A percentile compares a stretch with the other conserved stretches of the same genome.
These are phyloP conservation scores for Fragaria iinumae DNA, from an alignment of 306 rosid species.

Conservation along the genomic window DNA sequence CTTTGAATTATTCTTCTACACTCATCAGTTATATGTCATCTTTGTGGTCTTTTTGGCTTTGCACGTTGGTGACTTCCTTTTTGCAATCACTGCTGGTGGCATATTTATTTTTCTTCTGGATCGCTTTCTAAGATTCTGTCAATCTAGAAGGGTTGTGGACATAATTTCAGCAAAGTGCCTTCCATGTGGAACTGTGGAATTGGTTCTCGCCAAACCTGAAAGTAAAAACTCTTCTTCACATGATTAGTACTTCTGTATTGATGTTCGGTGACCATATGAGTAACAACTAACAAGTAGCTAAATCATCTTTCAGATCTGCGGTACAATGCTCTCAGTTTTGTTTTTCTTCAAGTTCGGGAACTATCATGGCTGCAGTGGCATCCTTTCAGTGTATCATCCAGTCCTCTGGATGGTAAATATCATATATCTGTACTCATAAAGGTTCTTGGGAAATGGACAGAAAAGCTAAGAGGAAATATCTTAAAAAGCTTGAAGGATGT, in stretches of 20 bases:
- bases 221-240: slow-evolving; percentile 39
- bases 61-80: slow-evolving; percentile 84
- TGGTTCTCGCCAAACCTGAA: slow-evolving; percentile 78
- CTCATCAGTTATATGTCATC: slow-evolving; percentile 79
- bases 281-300: slow-evolving; percentile 17
- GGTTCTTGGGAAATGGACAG: slow-evolving; percentile 92
- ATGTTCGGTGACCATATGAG: slow-evolving; percentile 3
- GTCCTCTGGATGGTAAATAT: slow-evolving; percentile 85
- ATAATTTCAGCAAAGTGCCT: slow-evolving; percentile 70
- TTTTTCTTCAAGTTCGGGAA: slow-evolving; percentile 82
- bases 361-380: slow-evolving; percentile 95
- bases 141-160: slow-evolving; percentile 69
- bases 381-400: slow-evolving; percentile 93
- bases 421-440: slow-evolving; percentile 78
- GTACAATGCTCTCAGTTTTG: slow-evolving; percentile 92
- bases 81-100: slow-evolving; percentile 71
- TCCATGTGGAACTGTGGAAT: slow-evolving; percentile 86
- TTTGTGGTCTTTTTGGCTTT: slow-evolving; percentile 69
- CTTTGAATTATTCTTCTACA: slow-evolving; percentile 92
- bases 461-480: slow-evolving; percentile 44
- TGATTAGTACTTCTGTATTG: slow-evolving; percentile 6
- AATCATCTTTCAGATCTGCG: slow-evolving; percentile 49
- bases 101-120: slow-evolving; percentile 78
- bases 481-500: slow-evolving; percentile 28
- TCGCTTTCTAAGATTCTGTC: slow-evolving; percentile 85